Evolutionary conservation across 768 basidiomycete genomes (phyloP).

Genomic region (Tylopilus vinaceipallidus): DNA sequence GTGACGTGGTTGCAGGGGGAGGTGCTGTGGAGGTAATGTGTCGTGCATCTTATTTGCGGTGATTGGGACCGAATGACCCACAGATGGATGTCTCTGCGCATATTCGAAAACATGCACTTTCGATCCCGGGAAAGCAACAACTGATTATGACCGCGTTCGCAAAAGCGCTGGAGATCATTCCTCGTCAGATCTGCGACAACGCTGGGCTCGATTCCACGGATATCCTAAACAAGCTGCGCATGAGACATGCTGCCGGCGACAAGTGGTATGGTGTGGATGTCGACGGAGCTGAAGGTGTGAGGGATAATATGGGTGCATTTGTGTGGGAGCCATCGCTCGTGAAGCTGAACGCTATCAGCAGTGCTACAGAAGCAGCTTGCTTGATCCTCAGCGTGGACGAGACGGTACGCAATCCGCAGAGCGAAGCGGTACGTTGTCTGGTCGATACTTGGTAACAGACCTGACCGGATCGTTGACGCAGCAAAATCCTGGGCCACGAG

Average conservation of each 20-base stretch:
- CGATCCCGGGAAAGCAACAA: conserved; percentile 94
- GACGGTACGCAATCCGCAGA: conserved; percentile 94
- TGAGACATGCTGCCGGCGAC: conserved; percentile 89
- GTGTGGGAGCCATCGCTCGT: conserved; percentile 98
- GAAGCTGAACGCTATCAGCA: conserved; percentile 92
- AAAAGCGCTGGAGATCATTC: conserved; percentile 95
- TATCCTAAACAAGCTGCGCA: conserved; percentile 93
- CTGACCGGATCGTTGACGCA: conserved; percentile 32
- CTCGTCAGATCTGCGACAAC: conserved; percentile 97
- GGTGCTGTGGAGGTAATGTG: conserved; percentile 87
- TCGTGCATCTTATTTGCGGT: background rate
- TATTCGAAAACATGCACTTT: conserved; percentile 85
- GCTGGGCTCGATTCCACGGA: conserved; percentile 98
- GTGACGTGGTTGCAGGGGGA: conserved; percentile 95
- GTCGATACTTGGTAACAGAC: conserved; percentile 1
- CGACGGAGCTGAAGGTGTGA: conserved; percentile 82
- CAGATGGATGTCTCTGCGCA: conserved; percentile 98
- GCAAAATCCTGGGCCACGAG: conserved; percentile 82
- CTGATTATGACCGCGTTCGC: conserved; percentile 94
- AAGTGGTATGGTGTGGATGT: conserved; percentile 95
- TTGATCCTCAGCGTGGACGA: conserved; percentile 96
- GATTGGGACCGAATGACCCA: background rate
- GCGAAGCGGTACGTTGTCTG: conserved; percentile 69
- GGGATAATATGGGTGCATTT: conserved; percentile 96
- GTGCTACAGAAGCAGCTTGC: conserved; percentile 95